Percentiles rank a stretch among this genome's conserved stretches.
Evolutionary conservation across 257 asterid species (phyloP).

Genomic region (Echites panduratus): DNA sequence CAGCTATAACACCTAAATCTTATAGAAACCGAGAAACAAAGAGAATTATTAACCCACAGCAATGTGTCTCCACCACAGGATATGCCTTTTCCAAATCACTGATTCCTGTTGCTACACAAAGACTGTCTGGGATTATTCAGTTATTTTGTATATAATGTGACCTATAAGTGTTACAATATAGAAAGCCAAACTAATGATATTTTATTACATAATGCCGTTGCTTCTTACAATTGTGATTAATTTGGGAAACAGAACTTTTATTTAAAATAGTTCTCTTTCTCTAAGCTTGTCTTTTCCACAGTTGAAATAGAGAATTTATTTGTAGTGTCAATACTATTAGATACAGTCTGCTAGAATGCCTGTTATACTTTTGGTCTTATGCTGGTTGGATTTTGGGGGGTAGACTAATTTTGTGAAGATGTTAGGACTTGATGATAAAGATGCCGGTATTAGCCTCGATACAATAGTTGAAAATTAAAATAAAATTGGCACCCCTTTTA

Average conservation of each 20-base stretch:
- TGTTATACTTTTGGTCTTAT: neutral
- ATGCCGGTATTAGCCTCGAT: neutral
- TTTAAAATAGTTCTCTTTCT: neutral
- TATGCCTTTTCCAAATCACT: neutral
- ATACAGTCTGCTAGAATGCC: neutral
- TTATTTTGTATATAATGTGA: neutral
- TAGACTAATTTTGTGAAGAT: neutral
- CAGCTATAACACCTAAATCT: neutral
- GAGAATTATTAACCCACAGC: neutral
- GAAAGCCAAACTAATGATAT: neutral
- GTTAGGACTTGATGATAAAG: neutral
- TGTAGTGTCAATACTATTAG: neutral
- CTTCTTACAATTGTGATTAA: neutral
- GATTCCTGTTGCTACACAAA: neutral
- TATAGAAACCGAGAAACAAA: neutral
- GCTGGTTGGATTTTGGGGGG: neutral
- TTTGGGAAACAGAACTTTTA: neutral
- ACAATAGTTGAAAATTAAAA: neutral
- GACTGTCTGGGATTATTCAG: neutral
- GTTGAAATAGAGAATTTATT: neutral
- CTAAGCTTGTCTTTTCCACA: too few relatives aligned
- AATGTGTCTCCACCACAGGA: neutral
- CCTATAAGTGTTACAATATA: too few relatives aligned
- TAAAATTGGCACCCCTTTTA: neutral
- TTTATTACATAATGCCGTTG: too few relatives aligned